Conservation (phyloP, 805 yeast genomes). For the Ogataea dorogensis region DNA sequence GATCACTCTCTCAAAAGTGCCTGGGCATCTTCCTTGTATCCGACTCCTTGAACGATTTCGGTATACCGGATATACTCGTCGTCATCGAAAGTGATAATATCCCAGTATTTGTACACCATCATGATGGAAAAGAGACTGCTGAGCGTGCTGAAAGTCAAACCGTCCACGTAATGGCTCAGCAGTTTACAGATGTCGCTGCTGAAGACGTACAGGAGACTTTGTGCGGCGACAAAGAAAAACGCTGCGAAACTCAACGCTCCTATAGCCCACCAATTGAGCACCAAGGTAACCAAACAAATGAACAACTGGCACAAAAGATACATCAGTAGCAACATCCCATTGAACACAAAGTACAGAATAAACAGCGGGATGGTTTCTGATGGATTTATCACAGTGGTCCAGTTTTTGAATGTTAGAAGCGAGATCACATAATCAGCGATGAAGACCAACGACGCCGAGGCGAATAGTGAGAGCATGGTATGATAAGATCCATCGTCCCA, state of each 20-base stretch:
- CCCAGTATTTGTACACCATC: constrained; percentile 98
- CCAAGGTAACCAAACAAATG: constrained; percentile 64
- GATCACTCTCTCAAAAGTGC: constrained; percentile 11
- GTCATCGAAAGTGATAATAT: constrained; percentile 91
- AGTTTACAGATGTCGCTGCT: constrained; percentile 64
- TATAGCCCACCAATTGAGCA: constrained; percentile 76
- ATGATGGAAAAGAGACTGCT: constrained; percentile 79
- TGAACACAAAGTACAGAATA: constrained; percentile 65
- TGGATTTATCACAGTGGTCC: constrained; percentile 50
- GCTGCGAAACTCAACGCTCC: constrained; percentile 77
- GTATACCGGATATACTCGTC: constrained; percentile 64
- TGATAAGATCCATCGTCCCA: constrained; percentile 90
- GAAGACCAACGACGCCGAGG: constrained; percentile 56
- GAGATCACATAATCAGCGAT: constrained; percentile 64
- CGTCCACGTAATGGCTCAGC: constrained; percentile 86
- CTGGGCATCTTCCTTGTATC: constrained; percentile 19
- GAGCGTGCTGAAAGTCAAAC: constrained; percentile 78
- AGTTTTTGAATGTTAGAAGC: constrained; percentile 68
- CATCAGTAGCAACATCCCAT: constrained; percentile 59
- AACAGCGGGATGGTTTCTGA: constrained; percentile 66
- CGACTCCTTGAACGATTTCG: constrained; percentile 25
- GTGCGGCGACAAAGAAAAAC: constrained; percentile 79
- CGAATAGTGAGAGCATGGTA: constrained; percentile 58
- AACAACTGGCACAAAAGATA: constrained; percentile 69
- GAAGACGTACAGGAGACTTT: constrained; percentile 68